phyloP scores from a whole-genome alignment of 139 green algal genomes.

The Chlorella vulgaris region DNA sequence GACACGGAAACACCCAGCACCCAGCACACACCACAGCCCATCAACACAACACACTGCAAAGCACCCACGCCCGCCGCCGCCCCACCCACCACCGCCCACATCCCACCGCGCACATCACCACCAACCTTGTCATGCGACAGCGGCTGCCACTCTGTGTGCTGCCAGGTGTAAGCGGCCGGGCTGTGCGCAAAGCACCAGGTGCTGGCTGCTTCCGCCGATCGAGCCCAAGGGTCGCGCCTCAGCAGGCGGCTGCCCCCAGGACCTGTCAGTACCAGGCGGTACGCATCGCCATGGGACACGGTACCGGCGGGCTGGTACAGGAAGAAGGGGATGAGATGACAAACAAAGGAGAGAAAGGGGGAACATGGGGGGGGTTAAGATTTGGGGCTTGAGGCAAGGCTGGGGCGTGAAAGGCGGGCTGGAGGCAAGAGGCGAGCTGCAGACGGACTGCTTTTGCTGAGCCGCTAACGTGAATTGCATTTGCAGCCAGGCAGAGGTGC shows the following conservation, averaged over 20 bases:
- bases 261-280: conserved; percentile 4
- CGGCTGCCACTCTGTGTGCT: neutral
- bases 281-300: neutral
- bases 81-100: too few relatives aligned
- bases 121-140: neutral
- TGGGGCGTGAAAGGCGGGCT: too few relatives aligned
- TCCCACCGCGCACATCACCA: too few relatives aligned
- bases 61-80: too few relatives aligned
- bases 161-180: neutral
- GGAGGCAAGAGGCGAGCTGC: too few relatives aligned
- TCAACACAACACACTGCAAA: too few relatives aligned
- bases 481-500: too few relatives aligned
- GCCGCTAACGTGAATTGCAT: too few relatives aligned
- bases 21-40: too few relatives aligned
- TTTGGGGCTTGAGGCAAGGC: neutral
- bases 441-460: too few relatives aligned
- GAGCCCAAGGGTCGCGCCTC: conserved; percentile 5
- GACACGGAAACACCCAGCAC: neutral
- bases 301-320: neutral
- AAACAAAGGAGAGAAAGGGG: neutral
- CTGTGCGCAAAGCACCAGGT: conserved; percentile 2
- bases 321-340: neutral
- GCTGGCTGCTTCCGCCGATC: neutral
- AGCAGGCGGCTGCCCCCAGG: neutral
- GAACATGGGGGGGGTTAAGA: neutral